Percentiles rank a stretch among this genome's conserved stretches.
Conservation (phyloP, 257 asterid genomes). For the Solanum neorickii region DNA sequence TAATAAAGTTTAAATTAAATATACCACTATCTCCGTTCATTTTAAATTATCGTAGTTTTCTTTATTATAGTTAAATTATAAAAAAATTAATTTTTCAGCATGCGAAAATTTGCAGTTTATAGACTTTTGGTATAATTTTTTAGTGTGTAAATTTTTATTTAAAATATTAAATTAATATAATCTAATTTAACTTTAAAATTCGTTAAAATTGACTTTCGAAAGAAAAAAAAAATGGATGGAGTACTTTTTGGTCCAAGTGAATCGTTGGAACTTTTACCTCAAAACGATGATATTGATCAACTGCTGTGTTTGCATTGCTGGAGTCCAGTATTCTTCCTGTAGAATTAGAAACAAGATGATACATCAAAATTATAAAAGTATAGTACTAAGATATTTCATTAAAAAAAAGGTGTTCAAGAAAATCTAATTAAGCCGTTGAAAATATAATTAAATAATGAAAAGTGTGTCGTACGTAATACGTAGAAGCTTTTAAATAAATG, state of each 20-base stretch:
- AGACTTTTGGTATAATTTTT: no score
- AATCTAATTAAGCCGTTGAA: background rate
- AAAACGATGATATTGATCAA: slow-evolving; percentile 86
- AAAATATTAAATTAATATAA: no score
- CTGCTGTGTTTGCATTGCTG: slow-evolving; percentile 75
- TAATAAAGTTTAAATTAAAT: background rate
- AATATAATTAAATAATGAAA: background rate
- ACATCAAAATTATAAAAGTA: background rate
- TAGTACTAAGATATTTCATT: background rate
- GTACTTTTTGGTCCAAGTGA: background rate
- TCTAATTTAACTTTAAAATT: no score
- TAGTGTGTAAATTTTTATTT: no score
- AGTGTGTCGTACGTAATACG: background rate
- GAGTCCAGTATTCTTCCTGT: slow-evolving; percentile 68
- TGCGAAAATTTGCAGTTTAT: no score
- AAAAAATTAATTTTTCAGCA: no score
- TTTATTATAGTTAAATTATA: no score
- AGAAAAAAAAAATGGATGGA: no score
- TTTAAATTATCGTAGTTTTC: no score
- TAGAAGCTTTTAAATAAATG: no score
- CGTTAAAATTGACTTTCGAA: no score
- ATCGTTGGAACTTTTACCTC: slow-evolving; percentile 19
- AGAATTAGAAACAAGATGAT: background rate
- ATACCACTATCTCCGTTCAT: fast-evolving
- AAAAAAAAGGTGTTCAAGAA: background rate